Percentiles rank a stretch among this genome's conserved stretches.
These are phyloP conservation scores for Cryptococcus floricola DNA, from an alignment of 1,284 basidiomycete species.

Conservation along the genomic window DNA sequence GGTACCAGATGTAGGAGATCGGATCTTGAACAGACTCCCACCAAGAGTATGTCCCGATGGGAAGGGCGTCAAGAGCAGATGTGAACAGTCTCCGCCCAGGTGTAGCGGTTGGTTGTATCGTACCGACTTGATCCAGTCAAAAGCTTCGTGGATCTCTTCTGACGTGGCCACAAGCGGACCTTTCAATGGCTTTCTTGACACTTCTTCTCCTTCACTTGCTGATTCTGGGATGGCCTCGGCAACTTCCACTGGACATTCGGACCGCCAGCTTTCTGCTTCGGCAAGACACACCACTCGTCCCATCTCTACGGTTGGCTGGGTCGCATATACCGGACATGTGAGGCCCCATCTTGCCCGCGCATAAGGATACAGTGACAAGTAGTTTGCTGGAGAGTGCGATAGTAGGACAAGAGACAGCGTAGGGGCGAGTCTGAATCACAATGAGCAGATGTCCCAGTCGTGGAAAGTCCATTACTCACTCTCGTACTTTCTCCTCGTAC, in stretches of 20 bases:
- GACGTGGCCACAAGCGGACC: conserved; percentile 57
- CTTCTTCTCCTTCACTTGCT: conserved; percentile 14
- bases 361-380: conserved; percentile 86
- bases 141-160: conserved; percentile 89
- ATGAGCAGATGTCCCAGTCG: conserved; percentile 24
- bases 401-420: conserved; percentile 56
- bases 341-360: conserved; percentile 83
- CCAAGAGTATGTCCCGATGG: conserved; percentile 94
- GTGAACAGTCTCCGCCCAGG: conserved; percentile 59
- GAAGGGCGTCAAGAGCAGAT: conserved; percentile 89
- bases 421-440: conserved; percentile 68
- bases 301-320: conserved; percentile 94
- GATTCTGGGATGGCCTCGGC: conserved; percentile 11
- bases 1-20: conserved; percentile 92
- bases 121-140: conserved; percentile 85
- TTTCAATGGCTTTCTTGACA: conserved; percentile 32
- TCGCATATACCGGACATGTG: conserved; percentile 89
- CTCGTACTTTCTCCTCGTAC: conserved; percentile 48
- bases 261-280: conserved; percentile 72
- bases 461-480: conserved; percentile 33
- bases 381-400: conserved; percentile 86
- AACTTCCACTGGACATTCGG: conserved; percentile 64
- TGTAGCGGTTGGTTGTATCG: conserved; percentile 95
- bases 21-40: conserved; percentile 97
- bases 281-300: conserved; percentile 82